Evolutionary conservation across 345 rosid genomes (phyloP), one percentile per base, ranked within the genome.

Genomic region (Acer negundo): DNA sequence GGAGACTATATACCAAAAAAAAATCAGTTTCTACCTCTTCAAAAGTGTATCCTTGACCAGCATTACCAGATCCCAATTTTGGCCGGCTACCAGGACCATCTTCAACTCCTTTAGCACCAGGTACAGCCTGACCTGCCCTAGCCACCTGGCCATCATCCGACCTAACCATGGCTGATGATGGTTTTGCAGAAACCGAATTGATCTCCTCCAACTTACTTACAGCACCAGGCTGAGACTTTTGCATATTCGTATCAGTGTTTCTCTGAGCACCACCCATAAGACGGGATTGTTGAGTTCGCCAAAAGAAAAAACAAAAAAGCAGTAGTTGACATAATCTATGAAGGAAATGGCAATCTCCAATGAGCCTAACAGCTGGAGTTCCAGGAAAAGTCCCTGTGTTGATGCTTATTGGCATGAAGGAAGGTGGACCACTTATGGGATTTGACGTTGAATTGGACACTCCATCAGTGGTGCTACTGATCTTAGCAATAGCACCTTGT

Each of bases 331-430:
- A 97, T 84, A 97, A 85, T 83, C 98, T 94, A 78, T 94, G 98
- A 83, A 97, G 98, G 81, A 97, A 97, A 88, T 97, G 98, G 87
- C 98, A 93, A 83, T 97, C 99, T 53, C 98, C 99, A 86, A 97
- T 97, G 74, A 97, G 97, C 86, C 99, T 85, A 67, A 97, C 99
- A 86, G 99, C 99, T 15, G 99, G 98, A 53, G 99, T 97, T 87
- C 99, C 99, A 51, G 98, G 99, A 85, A 97, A 97, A 74, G 98
- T 94, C 84, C 98, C 99, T 42, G 97, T 97, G 80, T 97, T 97
- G 72, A 97, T 94, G 89, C 98, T 94, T 79, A 97, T 97, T 63
- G 99, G 99, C 92, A 91, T 97, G 80, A 91, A 89, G 77, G 94
- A 76, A 69, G 98, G 71, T 69, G 98, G 94, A 77, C 97, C 97